Percentiles rank a stretch among this genome's conserved stretches.
Evolutionary conservation across 164 flowering plant genomes (phyloP).

Genomic region (Kalanchoe fedtschenkoi): DNA sequence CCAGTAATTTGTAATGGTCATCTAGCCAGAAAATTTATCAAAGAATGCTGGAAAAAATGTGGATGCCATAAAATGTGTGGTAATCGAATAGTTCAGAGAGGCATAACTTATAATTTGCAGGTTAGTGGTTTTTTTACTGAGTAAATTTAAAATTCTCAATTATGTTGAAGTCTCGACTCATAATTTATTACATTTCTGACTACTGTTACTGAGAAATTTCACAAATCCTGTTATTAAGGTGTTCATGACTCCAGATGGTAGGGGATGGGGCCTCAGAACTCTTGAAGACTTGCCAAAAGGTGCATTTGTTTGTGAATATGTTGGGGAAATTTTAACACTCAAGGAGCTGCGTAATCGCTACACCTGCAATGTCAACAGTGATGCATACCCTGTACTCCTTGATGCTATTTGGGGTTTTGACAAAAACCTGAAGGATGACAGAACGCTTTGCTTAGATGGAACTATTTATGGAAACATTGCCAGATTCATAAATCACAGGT

Average conservation of each 20-base stretch:
- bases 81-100: conserved; percentile 83
- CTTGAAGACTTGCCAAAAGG: conserved; percentile 78
- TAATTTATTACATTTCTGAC: neutral
- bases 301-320: conserved; percentile 85
- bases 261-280: conserved; percentile 93
- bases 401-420: conserved; percentile 80
- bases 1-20: conserved; percentile 50
- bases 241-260: conserved; percentile 62
- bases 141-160: too few species aligned
- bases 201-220: neutral
- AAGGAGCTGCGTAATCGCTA: conserved; percentile 45
- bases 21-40: conserved; percentile 38
- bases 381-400: conserved; percentile 42
- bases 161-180: neutral
- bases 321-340: conserved; percentile 72
- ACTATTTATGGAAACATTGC: conserved; percentile 72
- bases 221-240: conserved; percentile 30
- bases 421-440: conserved; percentile 45
- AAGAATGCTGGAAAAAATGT: conserved; percentile 82
- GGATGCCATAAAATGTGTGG: conserved; percentile 75
- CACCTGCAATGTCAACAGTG: conserved; percentile 15
- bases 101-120: conserved; percentile 69
- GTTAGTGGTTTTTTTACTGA: conserved; percentile 17
- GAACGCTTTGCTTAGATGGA: conserved; percentile 73
- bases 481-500: conserved; percentile 80